Base-by-base conservation (phyloP, 2,329 filamentous ascomycete genomes). In the Macrophomina phaseolina region DNA sequence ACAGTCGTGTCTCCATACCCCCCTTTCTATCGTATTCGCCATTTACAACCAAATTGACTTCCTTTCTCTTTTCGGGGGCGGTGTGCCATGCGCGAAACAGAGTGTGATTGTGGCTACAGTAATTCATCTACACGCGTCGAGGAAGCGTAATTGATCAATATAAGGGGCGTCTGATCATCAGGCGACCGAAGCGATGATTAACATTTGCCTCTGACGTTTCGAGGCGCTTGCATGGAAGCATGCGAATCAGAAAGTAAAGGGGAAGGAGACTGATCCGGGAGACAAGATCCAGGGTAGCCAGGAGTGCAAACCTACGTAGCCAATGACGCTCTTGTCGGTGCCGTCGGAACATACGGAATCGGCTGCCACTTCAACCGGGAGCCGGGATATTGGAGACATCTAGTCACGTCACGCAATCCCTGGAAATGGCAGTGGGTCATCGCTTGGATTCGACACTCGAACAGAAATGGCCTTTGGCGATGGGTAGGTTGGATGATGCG, bases 131-230 rank as follows among this genome's bases (percentile, higher is more conserved):
- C 34, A 18, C 45, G 40, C 30, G 32, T 49, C 45, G 30, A 34
- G 23, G 58, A 45, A 62, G 34, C 58, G 45, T 49, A 49, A 62
- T 62, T 38, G 58, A 23, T 32, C 58, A 16, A 62, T 38, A 62
- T 62, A 62, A 49, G 58, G 58, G 58, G 58, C 58, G 58, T 62
- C 34, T 62, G 58, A 62, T 62, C 58, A 62, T 62, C 58, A 49
- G 45, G 58, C 42, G 58, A 49, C 40, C 58, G 58, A 62, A 49
- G 58, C 58, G 58, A 62, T 49, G 32, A 62, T 62, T 62, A 48
- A 48, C 30, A 62, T 62, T 62, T 48, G 58, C 58, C 49, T 62
- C 36, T 62, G 58, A 14, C 45, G 58, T 62, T 40, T 49, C 58
- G 42, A 49, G 45, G 58, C 58, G 58, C 58, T 23, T 23, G 58